phyloP scores from a whole-genome alignment of 345 rosid species.

The Jatropha curcas region DNA sequence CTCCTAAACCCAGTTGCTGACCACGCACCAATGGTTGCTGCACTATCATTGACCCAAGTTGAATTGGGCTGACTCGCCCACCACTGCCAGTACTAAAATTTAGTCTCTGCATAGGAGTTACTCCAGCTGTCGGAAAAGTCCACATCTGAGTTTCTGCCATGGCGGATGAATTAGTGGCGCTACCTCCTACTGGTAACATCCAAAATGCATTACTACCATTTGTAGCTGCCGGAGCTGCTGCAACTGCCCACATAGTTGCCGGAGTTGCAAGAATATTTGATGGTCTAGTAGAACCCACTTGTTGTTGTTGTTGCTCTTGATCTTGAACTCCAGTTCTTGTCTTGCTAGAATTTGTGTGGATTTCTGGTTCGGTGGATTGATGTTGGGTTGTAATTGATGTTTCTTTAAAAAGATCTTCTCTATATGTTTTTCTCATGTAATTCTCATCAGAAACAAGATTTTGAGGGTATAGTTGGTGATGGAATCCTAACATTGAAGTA shows the following conservation, averaged over 20 bases:
- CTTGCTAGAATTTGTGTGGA: conserved; percentile 24
- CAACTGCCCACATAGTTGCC: conserved; percentile 79
- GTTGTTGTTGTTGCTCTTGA: conserved; percentile 36
- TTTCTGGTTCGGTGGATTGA: conserved; percentile 18
- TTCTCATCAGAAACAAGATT: conserved; percentile 30
- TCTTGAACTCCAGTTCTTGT: conserved; percentile 34
- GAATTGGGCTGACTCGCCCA: conserved; percentile 54
- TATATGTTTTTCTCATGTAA: conserved; percentile 44
- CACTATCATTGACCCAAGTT: conserved; percentile 65
- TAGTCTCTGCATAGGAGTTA: conserved; percentile 25
- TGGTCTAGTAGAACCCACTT: conserved; percentile 29
- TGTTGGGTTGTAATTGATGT: conserved; percentile 9
- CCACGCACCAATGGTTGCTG: conserved; percentile 56
- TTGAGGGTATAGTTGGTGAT: conserved; percentile 57
- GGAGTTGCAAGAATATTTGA: conserved; percentile 45
- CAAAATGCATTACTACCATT: conserved; percentile 74
- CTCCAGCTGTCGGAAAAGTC: conserved; percentile 52
- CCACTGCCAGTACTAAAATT: conserved; percentile 51
- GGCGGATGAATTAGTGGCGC: conserved; percentile 20
- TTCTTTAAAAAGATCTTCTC: conserved; percentile 75
- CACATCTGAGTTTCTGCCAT: conserved; percentile 58
- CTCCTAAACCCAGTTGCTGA: conserved; percentile 67
- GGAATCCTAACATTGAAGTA: conserved; percentile 51
- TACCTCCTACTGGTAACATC: conserved; percentile 69
- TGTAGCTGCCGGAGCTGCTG: conserved; percentile 38